Conservation (phyloP, 257 asterid species). For the Solanum tarijense region DNA sequence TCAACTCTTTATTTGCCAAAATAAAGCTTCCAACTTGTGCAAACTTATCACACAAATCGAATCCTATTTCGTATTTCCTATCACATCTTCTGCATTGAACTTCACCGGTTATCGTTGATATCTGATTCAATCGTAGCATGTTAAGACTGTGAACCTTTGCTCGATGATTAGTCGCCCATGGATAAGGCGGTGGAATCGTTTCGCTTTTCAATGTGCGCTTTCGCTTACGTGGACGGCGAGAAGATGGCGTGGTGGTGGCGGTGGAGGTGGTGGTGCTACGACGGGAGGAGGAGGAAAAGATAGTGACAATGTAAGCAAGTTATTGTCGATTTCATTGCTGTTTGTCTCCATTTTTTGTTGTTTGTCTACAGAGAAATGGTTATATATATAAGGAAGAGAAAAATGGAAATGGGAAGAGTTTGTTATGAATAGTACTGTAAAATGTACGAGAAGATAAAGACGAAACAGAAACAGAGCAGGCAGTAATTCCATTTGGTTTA, state of each 20-base stretch:
- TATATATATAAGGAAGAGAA: not conserved
- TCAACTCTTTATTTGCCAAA: slow-evolving; percentile 4
- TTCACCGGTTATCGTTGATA: slow-evolving; percentile 35
- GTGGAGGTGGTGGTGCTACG: not conserved
- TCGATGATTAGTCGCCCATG: slow-evolving; percentile 48
- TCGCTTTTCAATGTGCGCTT: slow-evolving; percentile 3
- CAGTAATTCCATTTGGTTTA: not conserved
- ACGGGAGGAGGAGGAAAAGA: not conserved
- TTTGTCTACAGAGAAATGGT: not conserved
- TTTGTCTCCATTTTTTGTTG: not conserved
- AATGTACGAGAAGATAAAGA: not conserved
- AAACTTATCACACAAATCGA: slow-evolving; percentile 32
- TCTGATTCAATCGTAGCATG: slow-evolving; percentile 5
- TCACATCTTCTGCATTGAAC: slow-evolving; percentile 74
- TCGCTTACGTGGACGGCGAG: slow-evolving; percentile 16
- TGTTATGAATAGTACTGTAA: not conserved
- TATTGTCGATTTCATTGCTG: slow-evolving; percentile 3
- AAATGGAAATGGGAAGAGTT: not conserved
- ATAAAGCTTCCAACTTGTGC: slow-evolving; percentile 10
- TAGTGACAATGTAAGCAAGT: slow-evolving; percentile 1
- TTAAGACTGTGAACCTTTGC: slow-evolving; percentile 38
- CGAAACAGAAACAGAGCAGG: not conserved
- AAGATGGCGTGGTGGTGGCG: not conserved
- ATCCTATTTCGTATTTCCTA: slow-evolving; percentile 14
- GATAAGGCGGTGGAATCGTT: slow-evolving; percentile 24